These are phyloP conservation scores for Paracamarosporium sp. DNA, from an alignment of 2,329 filamentous ascomycete species.

Conservation along the genomic window DNA sequence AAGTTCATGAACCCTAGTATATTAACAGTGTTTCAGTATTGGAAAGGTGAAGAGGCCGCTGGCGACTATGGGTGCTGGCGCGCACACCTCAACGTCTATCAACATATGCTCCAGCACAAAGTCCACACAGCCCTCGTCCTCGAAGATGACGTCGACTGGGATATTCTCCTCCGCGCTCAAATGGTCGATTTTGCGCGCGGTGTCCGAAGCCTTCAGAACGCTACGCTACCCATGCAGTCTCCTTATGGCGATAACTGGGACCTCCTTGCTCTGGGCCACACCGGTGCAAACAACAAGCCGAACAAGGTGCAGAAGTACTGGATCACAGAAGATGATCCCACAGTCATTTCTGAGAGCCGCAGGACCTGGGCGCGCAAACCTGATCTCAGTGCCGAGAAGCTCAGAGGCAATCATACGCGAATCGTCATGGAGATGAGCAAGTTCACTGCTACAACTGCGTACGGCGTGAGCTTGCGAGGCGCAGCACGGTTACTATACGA, in stretches of 20 bases:
- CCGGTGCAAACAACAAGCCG: conserved; percentile 25
- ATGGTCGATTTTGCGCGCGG: conserved; percentile 24
- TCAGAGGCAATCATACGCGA: conserved; percentile 12
- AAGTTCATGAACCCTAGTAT: neutral
- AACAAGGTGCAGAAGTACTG: conserved; percentile 15
- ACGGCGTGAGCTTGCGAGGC: conserved; percentile 16
- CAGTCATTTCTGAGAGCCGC: conserved; percentile 11
- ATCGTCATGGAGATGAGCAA: conserved; percentile 14
- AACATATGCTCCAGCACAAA: conserved; percentile 17
- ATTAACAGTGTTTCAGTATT: conserved; percentile 10
- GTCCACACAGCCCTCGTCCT: conserved; percentile 22
- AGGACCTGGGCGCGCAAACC: conserved; percentile 16
- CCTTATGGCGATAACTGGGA: conserved; percentile 47
- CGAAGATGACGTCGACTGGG: conserved; percentile 29
- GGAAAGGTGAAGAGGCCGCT: conserved; percentile 2
- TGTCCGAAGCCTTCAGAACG: conserved; percentile 13
- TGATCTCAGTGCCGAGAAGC: conserved; percentile 11
- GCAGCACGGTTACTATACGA: conserved; percentile 19
- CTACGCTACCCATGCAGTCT: conserved; percentile 16
- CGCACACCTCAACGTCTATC: conserved; percentile 20
- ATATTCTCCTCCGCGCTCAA: conserved; percentile 22
- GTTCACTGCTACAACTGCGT: conserved; percentile 13
- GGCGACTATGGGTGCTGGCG: conserved; percentile 21
- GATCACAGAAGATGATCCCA: conserved; percentile 19
- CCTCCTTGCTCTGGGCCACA: conserved; percentile 46